These are phyloP conservation scores for Edaphochlamys debaryana DNA, from an alignment of 139 green algal genomes.

Conservation along the genomic window DNA sequence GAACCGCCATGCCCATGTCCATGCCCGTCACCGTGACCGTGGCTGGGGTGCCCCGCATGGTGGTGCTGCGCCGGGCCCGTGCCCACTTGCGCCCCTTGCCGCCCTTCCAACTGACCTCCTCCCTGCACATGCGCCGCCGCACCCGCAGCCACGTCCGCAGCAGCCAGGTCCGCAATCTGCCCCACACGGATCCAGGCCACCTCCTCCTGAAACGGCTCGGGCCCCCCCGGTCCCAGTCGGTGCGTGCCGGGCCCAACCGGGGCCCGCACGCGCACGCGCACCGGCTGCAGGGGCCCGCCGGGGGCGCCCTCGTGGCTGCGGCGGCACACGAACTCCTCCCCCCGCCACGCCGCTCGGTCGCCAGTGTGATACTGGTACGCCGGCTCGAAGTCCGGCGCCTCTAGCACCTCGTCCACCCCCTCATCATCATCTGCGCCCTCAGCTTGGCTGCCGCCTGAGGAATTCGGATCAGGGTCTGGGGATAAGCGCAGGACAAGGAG, in stretches of 20 bases:
- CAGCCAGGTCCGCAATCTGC: too few species aligned
- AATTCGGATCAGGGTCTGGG: too few species aligned
- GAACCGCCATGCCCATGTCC: not conserved
- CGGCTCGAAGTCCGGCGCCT: not conserved
- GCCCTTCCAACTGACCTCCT: not conserved
- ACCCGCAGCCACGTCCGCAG: not conserved
- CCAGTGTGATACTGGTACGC: not conserved
- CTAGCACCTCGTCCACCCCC: not conserved
- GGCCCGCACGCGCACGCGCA: not conserved
- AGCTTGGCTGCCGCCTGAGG: too few species aligned
- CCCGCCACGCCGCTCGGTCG: not conserved
- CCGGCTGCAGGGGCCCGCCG: not conserved
- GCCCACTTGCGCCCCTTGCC: too few species aligned
- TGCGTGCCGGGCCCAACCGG: too few species aligned
- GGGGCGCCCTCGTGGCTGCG: not conserved
- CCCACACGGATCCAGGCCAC: too few species aligned
- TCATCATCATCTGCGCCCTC: not conserved
- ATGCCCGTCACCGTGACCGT: not conserved
- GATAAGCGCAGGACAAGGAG: not conserved
- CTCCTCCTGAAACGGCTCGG: too few species aligned
- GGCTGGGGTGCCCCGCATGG: not conserved
- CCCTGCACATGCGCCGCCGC: not conserved
- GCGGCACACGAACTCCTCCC: not conserved
- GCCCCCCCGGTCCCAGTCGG: too few species aligned
- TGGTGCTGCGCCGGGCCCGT: too few species aligned